Base-by-base conservation (phyloP, 2,329 filamentous ascomycete genomes). In the Talaromyces marneffei region DNA sequence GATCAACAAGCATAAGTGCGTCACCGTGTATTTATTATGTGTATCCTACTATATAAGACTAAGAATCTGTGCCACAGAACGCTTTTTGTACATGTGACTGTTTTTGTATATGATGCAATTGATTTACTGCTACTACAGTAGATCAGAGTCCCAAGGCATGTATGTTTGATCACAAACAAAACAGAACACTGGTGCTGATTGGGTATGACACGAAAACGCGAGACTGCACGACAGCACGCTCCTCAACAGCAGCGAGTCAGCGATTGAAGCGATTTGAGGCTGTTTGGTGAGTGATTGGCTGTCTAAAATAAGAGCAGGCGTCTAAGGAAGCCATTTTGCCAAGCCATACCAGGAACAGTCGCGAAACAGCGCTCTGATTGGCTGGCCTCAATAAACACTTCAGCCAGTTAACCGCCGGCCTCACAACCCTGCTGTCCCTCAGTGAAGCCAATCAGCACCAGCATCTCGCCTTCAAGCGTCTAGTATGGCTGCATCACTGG, bases 1-100 rank as follows among this genome's bases (percentile, higher is more conserved):
- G 68, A 72, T 12, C 29, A 46, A 58, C 25, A 31, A 23, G 23
- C 27, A 27, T 44, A 35, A 23, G 39, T 25, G 37, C 27, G 18
- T 18, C 14, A 16, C 29, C n/a, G 16, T 33, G 29, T 52, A 52
- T 33, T 14, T 14, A 33, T n/a, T 6, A 20, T 52, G 48, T 52
- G 35, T 10, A n/a, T n/a, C n/a, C n/a, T 35, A 12, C 10, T 35
- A 35, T 20, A 35, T 52, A 31, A 50, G 27, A 52, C 46, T 33
- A 52, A 33, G 27, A 52, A 18, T 18, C 25, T 52, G 46, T 52
- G 35, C 48, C 29, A 52, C 35, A 52, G 29, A 20, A 20, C n/a
- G 35, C 27, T 50, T 9, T 14, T 20, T 18, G 7, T 2, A 29
- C 29, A 20, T 33, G 2, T 3, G 5, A 5, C 10, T 3, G 3